These are phyloP conservation scores for Fraxinus anomala DNA, from an alignment of 257 asterid genomes.

Conservation along the genomic window DNA sequence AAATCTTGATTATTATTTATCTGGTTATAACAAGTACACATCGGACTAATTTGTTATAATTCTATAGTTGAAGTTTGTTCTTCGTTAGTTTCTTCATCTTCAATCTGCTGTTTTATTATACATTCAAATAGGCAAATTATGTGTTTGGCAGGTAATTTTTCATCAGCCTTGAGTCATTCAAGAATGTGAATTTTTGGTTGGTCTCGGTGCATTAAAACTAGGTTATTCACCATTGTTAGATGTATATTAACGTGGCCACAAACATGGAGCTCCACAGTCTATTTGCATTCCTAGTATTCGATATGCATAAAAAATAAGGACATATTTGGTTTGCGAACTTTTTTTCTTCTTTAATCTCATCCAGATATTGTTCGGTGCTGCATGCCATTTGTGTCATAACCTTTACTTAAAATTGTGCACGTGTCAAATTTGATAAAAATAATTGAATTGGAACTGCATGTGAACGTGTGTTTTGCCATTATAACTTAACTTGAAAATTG, in stretches of 20 bases:
- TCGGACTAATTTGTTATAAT: constrained; percentile 28
- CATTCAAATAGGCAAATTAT: neutral
- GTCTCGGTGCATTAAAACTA: neutral
- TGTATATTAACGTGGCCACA: too few species aligned
- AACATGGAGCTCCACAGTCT: too few species aligned
- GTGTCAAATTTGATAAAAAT: too few species aligned
- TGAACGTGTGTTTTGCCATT: too few species aligned
- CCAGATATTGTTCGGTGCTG: neutral
- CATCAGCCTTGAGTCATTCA: neutral
- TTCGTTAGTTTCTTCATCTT: constrained; percentile 19
- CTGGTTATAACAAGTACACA: constrained; percentile 22
- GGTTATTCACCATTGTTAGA: neutral
- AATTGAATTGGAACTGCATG: too few species aligned
- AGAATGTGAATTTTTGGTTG: neutral
- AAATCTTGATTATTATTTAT: constrained; percentile 27
- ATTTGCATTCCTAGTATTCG: too few species aligned
- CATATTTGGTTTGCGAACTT: too few species aligned
- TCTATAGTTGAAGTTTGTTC: constrained; percentile 26
- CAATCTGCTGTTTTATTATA: neutral
- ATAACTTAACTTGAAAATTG: too few species aligned
- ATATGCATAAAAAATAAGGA: too few species aligned
- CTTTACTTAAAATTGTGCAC: too few species aligned
- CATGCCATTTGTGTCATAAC: too few species aligned
- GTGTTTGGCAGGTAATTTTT: neutral
- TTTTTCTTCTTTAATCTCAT: neutral